Base-by-base conservation (phyloP, 192 early-diverging fungal genomes). In the Umbelopsis isabellina region DNA sequence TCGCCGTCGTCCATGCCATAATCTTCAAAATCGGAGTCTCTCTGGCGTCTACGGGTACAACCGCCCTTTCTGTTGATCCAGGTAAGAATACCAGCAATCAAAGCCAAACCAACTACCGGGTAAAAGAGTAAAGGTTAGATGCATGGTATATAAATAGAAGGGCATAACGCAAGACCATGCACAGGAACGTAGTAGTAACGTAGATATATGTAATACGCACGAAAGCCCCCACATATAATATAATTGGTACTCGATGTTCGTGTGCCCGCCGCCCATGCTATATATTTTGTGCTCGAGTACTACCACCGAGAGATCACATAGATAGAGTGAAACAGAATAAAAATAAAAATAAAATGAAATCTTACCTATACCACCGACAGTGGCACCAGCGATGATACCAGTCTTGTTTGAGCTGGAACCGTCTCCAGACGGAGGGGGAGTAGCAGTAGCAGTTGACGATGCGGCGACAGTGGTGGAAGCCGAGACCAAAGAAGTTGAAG, bases 361-460 rank as follows among this genome's bases (percentile, higher is more conserved):
- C 67, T 69, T 77, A 77, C 75, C 75, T 65, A 77, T 49, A 41
- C 75, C 68, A 46, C 75, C 75, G 41, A 77, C 75, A 47, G 72
- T 71, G 15, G 67, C 66, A 66, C 75, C 75, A 22, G 49, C 71
- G 67, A 76, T 76, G 35, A 49, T 66, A 44, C 35, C 71, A n/a
- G 49, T n/a, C 48, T 21, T 66, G n/a, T 68, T 66, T 2, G 5
- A 9, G 37, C 37, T 41, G 37, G 37, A 41, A 41, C 55, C n/a
- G 55, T 3, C 37, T 37, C 37, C 30, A 30, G 30, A 37, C 0
- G 55, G 16, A 44, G 48, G 16, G 18, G 61, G 23, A 45, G 4
- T 12, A 25, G 45, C 30, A 4, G 23, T 53, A 22, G 67, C 35
- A n/a, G 10, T 8, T 8, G 68, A 25, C 18, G 68, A 13, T 9